These are phyloP conservation scores for Xylaria sp. DNA, from an alignment of 2,329 filamentous ascomycete genomes.

Conservation along the genomic window DNA sequence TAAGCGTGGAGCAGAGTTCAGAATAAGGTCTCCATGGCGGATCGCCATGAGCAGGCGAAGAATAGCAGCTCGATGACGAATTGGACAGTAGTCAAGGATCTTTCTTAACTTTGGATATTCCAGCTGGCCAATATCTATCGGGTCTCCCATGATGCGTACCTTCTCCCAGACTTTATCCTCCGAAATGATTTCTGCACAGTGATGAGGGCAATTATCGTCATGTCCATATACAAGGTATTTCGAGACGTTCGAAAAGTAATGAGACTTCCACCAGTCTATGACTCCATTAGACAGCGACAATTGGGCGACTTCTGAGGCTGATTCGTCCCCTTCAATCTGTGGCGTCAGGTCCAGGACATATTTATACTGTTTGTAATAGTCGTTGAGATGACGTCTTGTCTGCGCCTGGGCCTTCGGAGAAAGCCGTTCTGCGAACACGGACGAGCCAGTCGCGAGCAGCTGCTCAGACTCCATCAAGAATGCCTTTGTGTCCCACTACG, in stretches of 20 bases:
- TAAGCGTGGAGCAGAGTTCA: constrained; percentile 73
- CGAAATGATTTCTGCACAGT: constrained; percentile 37
- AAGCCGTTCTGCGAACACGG: constrained; percentile 59
- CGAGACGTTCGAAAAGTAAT: constrained; percentile 52
- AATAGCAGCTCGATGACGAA: constrained; percentile 71
- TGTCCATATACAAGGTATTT: constrained; percentile 56
- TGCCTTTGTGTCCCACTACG: constrained; percentile 48
- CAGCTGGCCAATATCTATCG: constrained; percentile 41
- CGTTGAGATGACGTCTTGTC: constrained; percentile 49
- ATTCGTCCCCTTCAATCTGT: constrained; percentile 68
- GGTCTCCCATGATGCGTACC: no score
- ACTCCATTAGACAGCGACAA: constrained; percentile 67
- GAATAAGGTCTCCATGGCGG: constrained; percentile 60
- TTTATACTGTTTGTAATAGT: constrained; percentile 44
- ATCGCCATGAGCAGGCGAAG: constrained; percentile 70
- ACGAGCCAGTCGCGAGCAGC: constrained; percentile 58
- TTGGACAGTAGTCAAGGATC: constrained; percentile 69
- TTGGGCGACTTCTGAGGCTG: constrained; percentile 67
- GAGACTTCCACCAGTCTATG: constrained; percentile 62
- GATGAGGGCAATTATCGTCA: constrained; percentile 54
- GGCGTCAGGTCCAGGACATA: constrained; percentile 74
- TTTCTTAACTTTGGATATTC: constrained; percentile 40
- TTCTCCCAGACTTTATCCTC: not conserved
- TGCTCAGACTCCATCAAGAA: constrained; percentile 60
- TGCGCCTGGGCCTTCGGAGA: constrained; percentile 55